These are phyloP conservation scores for Carex myosuroides DNA, from an alignment of 176 grass and related monocot species.

Conservation along the genomic window DNA sequence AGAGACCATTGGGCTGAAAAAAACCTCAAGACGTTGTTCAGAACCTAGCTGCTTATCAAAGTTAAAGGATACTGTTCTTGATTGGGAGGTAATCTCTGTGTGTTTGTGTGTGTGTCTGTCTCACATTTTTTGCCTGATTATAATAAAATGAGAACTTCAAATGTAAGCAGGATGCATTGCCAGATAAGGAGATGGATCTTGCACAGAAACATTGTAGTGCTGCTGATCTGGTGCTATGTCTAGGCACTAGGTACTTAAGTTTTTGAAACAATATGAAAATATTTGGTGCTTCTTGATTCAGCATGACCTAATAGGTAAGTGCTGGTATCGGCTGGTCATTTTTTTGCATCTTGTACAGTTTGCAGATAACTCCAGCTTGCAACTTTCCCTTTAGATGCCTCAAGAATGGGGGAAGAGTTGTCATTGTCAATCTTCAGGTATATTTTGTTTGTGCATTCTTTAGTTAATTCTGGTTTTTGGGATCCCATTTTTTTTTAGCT, in stretches of 20 bases:
- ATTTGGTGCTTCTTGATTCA: slow-evolving; percentile 5
- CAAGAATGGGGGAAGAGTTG: slow-evolving; percentile 64
- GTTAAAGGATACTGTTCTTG: slow-evolving; percentile 94
- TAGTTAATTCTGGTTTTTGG: background rate
- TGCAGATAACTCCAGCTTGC: slow-evolving; percentile 96
- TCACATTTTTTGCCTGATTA: background rate
- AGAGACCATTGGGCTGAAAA: slow-evolving; percentile 93
- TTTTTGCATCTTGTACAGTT: slow-evolving; percentile 31
- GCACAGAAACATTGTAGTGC: slow-evolving; percentile 73
- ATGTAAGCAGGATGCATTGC: slow-evolving; percentile 74
- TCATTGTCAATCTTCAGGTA: slow-evolving; percentile 97
- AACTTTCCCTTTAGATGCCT: slow-evolving; percentile 81
- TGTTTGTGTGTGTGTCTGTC: background rate
- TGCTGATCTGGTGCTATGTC: slow-evolving; percentile 85
- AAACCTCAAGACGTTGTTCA: slow-evolving; percentile 81
- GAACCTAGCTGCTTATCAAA: slow-evolving; percentile 59
- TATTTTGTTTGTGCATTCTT: background rate
- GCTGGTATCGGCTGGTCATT: background rate
- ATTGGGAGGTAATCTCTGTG: slow-evolving; percentile 72
- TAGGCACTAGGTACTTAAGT: slow-evolving; percentile 86
- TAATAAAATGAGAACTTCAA: slow-evolving; percentile 10
- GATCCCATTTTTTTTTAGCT: background rate
- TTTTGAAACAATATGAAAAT: slow-evolving; percentile 5
- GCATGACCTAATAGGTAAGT: background rate
- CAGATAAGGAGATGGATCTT: slow-evolving; percentile 69